These are phyloP conservation scores for Colletotrichum brevisporum DNA, from an alignment of 2,329 filamentous ascomycete species.

Conservation along the genomic window DNA sequence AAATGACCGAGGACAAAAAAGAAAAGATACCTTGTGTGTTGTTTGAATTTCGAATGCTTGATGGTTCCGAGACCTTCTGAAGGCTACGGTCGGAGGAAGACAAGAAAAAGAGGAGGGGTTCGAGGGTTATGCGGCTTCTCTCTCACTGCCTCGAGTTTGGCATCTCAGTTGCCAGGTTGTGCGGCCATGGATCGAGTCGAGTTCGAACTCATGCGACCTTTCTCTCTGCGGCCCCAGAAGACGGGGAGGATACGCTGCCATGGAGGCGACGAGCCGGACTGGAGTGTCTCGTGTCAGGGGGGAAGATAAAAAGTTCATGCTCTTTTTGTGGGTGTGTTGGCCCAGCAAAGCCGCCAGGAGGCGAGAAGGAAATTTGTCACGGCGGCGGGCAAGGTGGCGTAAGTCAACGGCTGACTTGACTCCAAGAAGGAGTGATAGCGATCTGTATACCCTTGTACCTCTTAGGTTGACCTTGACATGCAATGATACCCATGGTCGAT, in stretches of 20 bases:
- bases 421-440: constrained; percentile 20
- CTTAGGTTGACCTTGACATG: constrained; percentile 41
- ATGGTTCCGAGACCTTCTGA: constrained; percentile 25
- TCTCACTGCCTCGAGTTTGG: constrained; percentile 11
- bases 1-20: constrained; percentile 40
- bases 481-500: constrained; percentile 43
- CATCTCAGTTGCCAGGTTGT: constrained; percentile 11
- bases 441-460: constrained; percentile 24
- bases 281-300: constrained; percentile 2
- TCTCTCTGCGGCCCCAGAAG: neutral
- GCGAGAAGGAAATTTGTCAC: constrained; percentile 28
- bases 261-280: neutral
- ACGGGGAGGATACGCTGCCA: neutral
- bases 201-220: neutral
- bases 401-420: constrained; percentile 29
- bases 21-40: constrained; percentile 41
- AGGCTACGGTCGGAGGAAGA: constrained; percentile 21
- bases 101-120: constrained; percentile 34
- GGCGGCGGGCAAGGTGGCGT: constrained; percentile 26
- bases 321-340: constrained; percentile 25
- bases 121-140: constrained; percentile 20
- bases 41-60: constrained; percentile 30
- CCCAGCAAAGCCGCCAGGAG: constrained; percentile 23
- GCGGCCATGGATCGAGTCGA: neutral
- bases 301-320: constrained; percentile 18